Evolutionary conservation across 805 yeast genomes (phyloP).

Genomic region (Barnettozyma pratensis): DNA sequence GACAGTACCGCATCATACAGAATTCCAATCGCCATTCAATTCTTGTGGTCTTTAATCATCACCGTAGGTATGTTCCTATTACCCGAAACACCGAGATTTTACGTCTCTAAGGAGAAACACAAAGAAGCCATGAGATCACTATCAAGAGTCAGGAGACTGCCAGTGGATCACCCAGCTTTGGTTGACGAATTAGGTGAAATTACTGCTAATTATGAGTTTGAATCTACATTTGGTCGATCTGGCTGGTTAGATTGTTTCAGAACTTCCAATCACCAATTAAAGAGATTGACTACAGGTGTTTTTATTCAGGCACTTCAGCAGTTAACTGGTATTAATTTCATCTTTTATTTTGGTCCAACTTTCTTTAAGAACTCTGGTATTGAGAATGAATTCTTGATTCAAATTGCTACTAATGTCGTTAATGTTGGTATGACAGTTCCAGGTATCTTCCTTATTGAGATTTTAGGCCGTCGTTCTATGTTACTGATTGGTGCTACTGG

Average conservation of each 20-base stretch:
- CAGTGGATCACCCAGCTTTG: constrained; percentile 38
- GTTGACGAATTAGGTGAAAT: constrained; percentile 43
- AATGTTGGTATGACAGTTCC: constrained; percentile 48
- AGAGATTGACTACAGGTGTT: constrained; percentile 40
- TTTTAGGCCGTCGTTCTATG: constrained; percentile 60
- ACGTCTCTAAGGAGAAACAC: constrained; percentile 48
- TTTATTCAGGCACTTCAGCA: constrained; percentile 52
- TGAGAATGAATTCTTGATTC: constrained; percentile 40
- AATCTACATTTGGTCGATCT: constrained; percentile 27
- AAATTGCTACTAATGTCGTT: constrained; percentile 39
- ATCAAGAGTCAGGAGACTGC: constrained; percentile 47
- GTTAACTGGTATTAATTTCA: constrained; percentile 66
- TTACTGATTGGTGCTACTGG: constrained; percentile 58
- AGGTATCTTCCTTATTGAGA: constrained; percentile 50
- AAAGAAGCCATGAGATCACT: constrained; percentile 56
- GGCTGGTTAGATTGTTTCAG: constrained; percentile 32
- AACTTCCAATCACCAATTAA: constrained; percentile 33
- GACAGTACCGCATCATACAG: constrained; percentile 57
- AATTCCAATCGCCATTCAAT: constrained; percentile 69
- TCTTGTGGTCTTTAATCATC: constrained; percentile 62
- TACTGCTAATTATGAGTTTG: constrained; percentile 42
- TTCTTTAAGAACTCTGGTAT: constrained; percentile 51
- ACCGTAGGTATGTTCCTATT: constrained; percentile 57
- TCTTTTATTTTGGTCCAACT: constrained; percentile 65
- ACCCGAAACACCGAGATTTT: constrained; percentile 76